Evolutionary conservation across 805 yeast genomes (phyloP).

Genomic region (Yamadazyma sp.): DNA sequence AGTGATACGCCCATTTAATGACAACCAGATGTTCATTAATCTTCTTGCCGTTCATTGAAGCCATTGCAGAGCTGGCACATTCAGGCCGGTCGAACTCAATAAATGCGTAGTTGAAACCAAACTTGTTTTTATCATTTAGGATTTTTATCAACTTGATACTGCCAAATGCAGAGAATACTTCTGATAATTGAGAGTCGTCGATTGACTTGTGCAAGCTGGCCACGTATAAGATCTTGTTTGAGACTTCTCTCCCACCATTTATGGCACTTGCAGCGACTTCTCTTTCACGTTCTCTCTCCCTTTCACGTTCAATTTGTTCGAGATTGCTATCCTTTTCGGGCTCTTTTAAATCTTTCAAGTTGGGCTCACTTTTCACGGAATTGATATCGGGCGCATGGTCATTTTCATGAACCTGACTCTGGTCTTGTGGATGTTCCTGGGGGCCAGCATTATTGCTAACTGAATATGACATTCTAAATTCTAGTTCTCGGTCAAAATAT

Average conservation of each 20-base stretch:
- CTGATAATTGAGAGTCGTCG: constrained; percentile 60
- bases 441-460: too few relatives aligned
- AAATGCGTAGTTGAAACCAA: constrained; percentile 79
- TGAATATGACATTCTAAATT: too few relatives aligned
- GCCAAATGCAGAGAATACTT: constrained; percentile 62
- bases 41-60: constrained; percentile 56
- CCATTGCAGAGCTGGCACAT: constrained; percentile 63
- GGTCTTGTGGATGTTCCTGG: too few relatives aligned
- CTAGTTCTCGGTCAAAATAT: too few relatives aligned
- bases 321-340: too few relatives aligned
- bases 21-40: constrained; percentile 56
- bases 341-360: too few relatives aligned
- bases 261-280: constrained; percentile 60
- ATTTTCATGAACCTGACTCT: too few relatives aligned
- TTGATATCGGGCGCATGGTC: too few relatives aligned
- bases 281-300: neutral
- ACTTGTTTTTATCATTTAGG: constrained; percentile 70
- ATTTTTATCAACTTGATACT: constrained; percentile 65
- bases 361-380: too few relatives aligned
- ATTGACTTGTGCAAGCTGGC: constrained; percentile 69
- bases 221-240: constrained; percentile 71
- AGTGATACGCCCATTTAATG: constrained; percentile 83
- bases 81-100: constrained; percentile 64
- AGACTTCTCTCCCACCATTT: constrained; percentile 80
- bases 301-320: neutral